These are phyloP conservation scores for Drechslera avenae DNA, from an alignment of 2,329 filamentous ascomycete species.

Conservation along the genomic window DNA sequence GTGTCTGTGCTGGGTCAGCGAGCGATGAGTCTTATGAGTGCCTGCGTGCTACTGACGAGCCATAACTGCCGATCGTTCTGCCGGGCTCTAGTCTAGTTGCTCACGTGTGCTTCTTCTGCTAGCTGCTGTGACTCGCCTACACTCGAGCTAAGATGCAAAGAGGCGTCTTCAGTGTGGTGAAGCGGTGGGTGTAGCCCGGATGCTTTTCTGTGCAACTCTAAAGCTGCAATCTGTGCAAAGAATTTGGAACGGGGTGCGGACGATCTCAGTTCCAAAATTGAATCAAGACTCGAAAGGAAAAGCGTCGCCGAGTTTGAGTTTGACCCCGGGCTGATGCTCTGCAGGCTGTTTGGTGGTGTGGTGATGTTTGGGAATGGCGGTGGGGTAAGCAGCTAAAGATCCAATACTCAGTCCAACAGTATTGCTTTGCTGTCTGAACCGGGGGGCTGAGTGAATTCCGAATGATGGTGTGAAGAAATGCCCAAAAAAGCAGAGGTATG, in stretches of 20 bases:
- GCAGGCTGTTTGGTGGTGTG: background rate
- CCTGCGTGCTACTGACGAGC: constrained; percentile 24
- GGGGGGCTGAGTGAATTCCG: background rate
- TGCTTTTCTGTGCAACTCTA: background rate
- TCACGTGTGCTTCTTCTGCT: constrained; percentile 3
- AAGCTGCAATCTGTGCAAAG: background rate
- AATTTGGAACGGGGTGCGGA: constrained; percentile 1
- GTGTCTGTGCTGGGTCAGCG: constrained; percentile 26
- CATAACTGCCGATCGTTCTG: constrained; percentile 14
- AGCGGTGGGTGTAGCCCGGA: background rate
- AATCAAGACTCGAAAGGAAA: background rate
- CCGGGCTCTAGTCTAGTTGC: constrained; percentile 1
- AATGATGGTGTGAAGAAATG: background rate
- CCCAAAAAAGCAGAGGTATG: constrained; percentile 1
- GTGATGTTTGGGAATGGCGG: background rate
- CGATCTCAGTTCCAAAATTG: background rate
- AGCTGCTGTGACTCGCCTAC: background rate
- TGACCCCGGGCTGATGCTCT: too few relatives aligned
- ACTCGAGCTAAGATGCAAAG: too few relatives aligned
- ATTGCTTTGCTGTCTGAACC: constrained; percentile 12
- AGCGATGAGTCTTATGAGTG: constrained; percentile 3
- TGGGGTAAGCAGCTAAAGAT: background rate
- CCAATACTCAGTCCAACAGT: background rate
- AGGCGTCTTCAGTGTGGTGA: background rate
- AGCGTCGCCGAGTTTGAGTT: background rate